phyloP scores from a whole-genome alignment of 495 filamentous ascomycete species.

The Clavariopsis aquatica region DNA sequence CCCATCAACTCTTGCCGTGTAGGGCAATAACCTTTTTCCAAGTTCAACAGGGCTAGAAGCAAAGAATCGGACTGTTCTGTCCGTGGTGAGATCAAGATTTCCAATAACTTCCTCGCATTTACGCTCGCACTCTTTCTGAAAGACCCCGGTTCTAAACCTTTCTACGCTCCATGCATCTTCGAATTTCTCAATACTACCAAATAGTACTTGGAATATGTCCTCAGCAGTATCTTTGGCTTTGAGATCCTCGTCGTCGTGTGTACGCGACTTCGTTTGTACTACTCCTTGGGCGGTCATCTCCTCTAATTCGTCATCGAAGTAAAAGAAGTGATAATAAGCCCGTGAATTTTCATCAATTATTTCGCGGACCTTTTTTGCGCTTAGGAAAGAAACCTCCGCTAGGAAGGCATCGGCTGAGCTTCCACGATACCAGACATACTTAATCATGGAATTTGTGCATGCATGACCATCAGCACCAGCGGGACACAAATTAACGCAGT shows the following conservation, averaged over 20 bases:
- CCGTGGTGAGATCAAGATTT: background rate
- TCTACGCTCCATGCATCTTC: constrained; percentile 4
- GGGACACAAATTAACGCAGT: constrained; percentile 6
- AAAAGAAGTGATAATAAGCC: background rate
- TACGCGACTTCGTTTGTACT: background rate
- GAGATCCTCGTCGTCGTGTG: constrained; percentile 9
- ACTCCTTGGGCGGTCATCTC: background rate
- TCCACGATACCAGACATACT: background rate
- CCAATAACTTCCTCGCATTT: constrained; percentile 7
- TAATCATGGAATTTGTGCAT: constrained; percentile 12
- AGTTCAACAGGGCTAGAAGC: constrained; percentile 3
- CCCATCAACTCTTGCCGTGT: constrained; percentile 8
- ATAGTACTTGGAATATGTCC: constrained; percentile 18
- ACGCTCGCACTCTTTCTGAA: background rate
- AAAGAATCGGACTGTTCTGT: background rate
- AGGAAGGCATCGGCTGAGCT: background rate
- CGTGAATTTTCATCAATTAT: constrained; percentile 5
- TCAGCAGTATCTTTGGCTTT: constrained; percentile 17
- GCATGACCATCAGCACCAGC: constrained; percentile 14
- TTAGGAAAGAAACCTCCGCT: constrained; percentile 4
- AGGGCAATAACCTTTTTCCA: background rate
- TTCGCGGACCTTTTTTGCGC: background rate
- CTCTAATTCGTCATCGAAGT: constrained; percentile 4
- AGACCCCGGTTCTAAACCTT: background rate
- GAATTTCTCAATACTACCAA: constrained; percentile 5